Base-by-base conservation (phyloP, 495 filamentous ascomycete genomes). In the Daldinia concentrica region DNA sequence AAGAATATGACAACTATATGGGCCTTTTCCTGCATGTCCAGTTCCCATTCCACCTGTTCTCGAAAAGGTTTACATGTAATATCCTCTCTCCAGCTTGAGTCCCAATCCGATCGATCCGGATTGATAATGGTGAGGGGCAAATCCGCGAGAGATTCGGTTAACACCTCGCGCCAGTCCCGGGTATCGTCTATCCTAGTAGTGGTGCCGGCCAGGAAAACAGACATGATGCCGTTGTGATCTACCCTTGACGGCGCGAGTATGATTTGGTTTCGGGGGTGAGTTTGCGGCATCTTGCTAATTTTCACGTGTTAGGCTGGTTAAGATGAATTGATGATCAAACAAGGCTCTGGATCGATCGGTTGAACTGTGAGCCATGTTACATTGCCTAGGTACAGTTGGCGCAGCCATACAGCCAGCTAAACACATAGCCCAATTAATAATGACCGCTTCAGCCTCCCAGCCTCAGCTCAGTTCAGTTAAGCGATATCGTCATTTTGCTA, bases 21-120 rank as follows among this genome's bases (percentile, higher is more conserved):
- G 6, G 84, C 85, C 0, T 48, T 60, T 43, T 86, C 84, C 62
- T 86, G 82, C 74, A 80, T 86, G 19, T 86, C 79, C 9, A 90
- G 78, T 77, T 91, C 87, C 87, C 87, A 90, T 39, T 83, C 77
- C 0, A 88, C 86, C 74, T 90, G 88, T 65, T 84, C 74, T 1
- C 74, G 72, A 68, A 85, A 90, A 0, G 79, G 82, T 0, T 61
- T 41, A 59, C 80, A 83, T 0, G 73, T 56, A 24, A 82, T 76
- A 19, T 86, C 82, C 55, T 87, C 81, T 1, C 27, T 64, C 85
- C 86, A 87, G 22, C 75, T 81, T 55, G 76, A 71, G 73, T 89
- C 82, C 88, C 87, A 90, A 70, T 87, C 81, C 3, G 74, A 55
- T 0, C 86, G 83, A 12, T 82, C 74, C 6, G 88, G 89, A 56